Base-by-base conservation (phyloP, 164 flowering plant genomes). In the Magnolia officinalis region DNA sequence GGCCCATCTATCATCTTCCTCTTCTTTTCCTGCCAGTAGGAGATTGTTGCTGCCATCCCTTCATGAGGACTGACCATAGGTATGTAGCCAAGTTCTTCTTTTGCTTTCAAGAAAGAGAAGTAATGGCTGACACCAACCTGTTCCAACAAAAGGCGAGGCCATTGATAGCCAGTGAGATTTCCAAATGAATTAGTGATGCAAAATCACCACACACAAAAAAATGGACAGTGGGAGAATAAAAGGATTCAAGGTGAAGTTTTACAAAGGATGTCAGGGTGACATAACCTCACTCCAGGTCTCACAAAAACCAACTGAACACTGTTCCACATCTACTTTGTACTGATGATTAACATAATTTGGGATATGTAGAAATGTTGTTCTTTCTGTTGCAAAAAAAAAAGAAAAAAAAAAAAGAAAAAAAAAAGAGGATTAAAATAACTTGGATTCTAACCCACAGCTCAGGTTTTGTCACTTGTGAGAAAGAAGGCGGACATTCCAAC, bases 91-190 rank as follows among this genome's bases (percentile, higher is more conserved):
- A 96, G 90, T 82, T 96, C 97, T 77, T 88, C 83, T 79, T 83
- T 90, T 14, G 98, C 98, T 87, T 92, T 96, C 4, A 90, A 87
- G 75, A 74, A 85, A 9, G 98, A 92, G 81, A 90, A 96, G 84
- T 92, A 90, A 78, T 94, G 95, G 61, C 96, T 92, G 24, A 96
- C 93, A 7, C 99, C 97, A 52, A 96, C 98, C 99, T 95, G 90
- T 74, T 21, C 55, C 23, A 37, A 67, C 50, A 58, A 55, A 55
- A 55, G 0, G 61, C 0, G 18, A 11, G 18, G 61, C 61, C 13
- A 11, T 55, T 55, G 61, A 37, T 4, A 20, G 24, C 58, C 31
- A 21, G 13, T 21, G 16, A 69, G 71, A 37, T 45, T 18, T 23
- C 59, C 64, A 52, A 63, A 58, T 24, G 45, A 20, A n/a, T 11